These are phyloP conservation scores for Dioscorea dumetorum DNA, from an alignment of 106 monocot genomes.

Conservation along the genomic window DNA sequence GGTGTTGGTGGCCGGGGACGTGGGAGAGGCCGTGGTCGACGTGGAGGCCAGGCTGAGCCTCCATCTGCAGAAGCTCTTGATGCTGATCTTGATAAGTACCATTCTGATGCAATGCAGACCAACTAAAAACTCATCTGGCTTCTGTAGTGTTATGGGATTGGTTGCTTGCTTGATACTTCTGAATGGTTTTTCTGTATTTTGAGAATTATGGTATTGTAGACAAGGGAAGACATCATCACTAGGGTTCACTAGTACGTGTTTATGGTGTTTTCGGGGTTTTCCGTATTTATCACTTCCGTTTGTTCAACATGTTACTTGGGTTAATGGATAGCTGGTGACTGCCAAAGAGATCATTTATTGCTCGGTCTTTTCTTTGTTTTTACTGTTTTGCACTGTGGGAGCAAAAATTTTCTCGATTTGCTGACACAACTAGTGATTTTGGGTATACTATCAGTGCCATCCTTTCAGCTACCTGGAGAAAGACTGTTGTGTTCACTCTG, in stretches of 20 bases:
- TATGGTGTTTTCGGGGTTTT: not conserved
- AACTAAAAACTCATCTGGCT: constrained; percentile 28
- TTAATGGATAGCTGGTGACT: not conserved
- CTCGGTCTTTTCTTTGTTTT: not conserved
- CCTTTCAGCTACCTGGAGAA: no score
- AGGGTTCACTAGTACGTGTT: not conserved
- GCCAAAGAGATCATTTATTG: not conserved
- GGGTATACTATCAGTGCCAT: no score
- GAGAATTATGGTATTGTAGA: not conserved
- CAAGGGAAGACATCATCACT: not conserved
- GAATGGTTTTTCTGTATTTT: not conserved
- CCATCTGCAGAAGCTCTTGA: constrained; percentile 34
- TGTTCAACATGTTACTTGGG: not conserved
- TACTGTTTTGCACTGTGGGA: no score
- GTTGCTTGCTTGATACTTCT: not conserved
- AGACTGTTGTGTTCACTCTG: no score
- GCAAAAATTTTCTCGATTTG: no score
- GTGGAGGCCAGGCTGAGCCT: constrained; percentile 5
- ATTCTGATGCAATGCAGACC: constrained; percentile 57
- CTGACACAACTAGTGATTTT: no score
- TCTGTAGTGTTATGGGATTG: not conserved
- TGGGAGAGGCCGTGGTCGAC: constrained; percentile 21
- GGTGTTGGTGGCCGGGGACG: constrained; percentile 14
- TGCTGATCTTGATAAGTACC: constrained; percentile 83
- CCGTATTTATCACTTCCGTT: not conserved